A percentile compares a stretch with the other conserved stretches of the same genome.
phyloP scores from a whole-genome alignment of 768 basidiomycete species.

The Serendipita sp. region DNA sequence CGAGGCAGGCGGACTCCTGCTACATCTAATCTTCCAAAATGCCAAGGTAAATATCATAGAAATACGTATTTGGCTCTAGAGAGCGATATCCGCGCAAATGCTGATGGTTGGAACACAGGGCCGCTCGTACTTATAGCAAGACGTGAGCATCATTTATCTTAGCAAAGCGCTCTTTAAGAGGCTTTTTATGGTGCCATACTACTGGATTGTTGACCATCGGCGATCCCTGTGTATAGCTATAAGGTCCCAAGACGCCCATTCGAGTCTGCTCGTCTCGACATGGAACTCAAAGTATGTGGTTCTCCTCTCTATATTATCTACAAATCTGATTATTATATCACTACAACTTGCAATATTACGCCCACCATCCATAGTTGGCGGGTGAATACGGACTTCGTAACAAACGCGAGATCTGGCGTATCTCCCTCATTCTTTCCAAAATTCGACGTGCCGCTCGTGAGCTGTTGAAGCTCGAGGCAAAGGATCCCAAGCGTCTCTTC shows the following conservation, averaged over 20 bases:
- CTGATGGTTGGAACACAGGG: constrained; percentile 31
- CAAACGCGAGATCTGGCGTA: constrained; percentile 99
- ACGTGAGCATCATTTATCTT: constrained; percentile 52
- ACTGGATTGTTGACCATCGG: constrained; percentile 2
- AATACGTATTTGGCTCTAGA: background rate
- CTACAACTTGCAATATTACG: constrained; percentile 3
- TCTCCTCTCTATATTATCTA: background rate
- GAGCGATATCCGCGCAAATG: background rate
- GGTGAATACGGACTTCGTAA: constrained; percentile 99
- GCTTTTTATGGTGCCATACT: constrained; percentile 27
- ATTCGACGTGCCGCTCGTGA: constrained; percentile 99
- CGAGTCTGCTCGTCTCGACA: constrained; percentile 96
- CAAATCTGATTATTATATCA: too few species aligned
- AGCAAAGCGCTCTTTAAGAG: constrained; percentile 33
- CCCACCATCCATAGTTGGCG: constrained; percentile 50
- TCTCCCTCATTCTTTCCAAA: constrained; percentile 92
- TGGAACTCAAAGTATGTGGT: constrained; percentile 79
- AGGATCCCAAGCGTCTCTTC: constrained; percentile 99
- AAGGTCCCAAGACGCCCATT: constrained; percentile 98
- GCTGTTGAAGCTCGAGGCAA: constrained; percentile 97
- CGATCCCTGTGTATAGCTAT: constrained; percentile 43
- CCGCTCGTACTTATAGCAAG: constrained; percentile 84
- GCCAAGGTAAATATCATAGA: constrained; percentile 44
- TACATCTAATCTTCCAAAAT: constrained; percentile 30
- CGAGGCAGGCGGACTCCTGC: background rate